Percentiles rank a stretch among this genome's conserved stretches.
Evolutionary conservation across 495 filamentous ascomycete genomes (phyloP).

Genomic region (Oidiodendron maius): DNA sequence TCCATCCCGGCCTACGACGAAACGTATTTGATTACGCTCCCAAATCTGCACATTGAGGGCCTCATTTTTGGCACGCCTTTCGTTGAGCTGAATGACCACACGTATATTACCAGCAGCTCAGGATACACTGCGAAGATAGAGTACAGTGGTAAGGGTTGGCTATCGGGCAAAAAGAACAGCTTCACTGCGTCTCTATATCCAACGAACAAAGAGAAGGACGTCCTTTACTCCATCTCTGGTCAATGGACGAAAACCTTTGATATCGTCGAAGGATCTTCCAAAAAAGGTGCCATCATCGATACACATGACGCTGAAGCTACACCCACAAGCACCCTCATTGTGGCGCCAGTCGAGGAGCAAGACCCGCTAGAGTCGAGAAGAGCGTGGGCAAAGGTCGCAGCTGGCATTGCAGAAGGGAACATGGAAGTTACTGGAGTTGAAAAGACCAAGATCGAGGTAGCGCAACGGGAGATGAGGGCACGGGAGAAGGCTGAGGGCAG

Average conservation of each 20-base stretch:
- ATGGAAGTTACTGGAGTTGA: constrained; percentile 74
- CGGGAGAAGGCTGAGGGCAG: constrained; percentile 72
- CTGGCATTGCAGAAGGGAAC: constrained; percentile 77
- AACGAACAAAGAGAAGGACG: constrained; percentile 73
- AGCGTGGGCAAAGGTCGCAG: constrained; percentile 87
- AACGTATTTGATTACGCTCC: constrained; percentile 86
- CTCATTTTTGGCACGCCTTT: constrained; percentile 91
- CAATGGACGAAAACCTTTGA: constrained; percentile 89
- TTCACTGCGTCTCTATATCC: constrained; percentile 79
- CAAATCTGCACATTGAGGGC: constrained; percentile 89
- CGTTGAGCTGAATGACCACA: constrained; percentile 81
- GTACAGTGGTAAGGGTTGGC: constrained; percentile 91
- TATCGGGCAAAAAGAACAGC: constrained; percentile 94
- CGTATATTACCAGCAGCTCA: constrained; percentile 79
- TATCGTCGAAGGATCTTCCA: constrained; percentile 69
- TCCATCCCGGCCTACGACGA: constrained; percentile 66
- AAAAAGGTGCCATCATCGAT: constrained; percentile 59
- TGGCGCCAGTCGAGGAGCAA: constrained; percentile 75
- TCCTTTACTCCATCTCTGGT: constrained; percentile 80
- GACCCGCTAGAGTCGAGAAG: constrained; percentile 83
- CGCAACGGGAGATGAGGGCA: constrained; percentile 78
- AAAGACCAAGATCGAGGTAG: constrained; percentile 89
- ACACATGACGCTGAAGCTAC: constrained; percentile 60
- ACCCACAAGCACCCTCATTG: constrained; percentile 59
- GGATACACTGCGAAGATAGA: constrained; percentile 90